A percentile compares a stretch with the other conserved stretches of the same genome.
Conservation (phyloP, 1,284 basidiomycete species). For the Austropuccinia psidii region DNA sequence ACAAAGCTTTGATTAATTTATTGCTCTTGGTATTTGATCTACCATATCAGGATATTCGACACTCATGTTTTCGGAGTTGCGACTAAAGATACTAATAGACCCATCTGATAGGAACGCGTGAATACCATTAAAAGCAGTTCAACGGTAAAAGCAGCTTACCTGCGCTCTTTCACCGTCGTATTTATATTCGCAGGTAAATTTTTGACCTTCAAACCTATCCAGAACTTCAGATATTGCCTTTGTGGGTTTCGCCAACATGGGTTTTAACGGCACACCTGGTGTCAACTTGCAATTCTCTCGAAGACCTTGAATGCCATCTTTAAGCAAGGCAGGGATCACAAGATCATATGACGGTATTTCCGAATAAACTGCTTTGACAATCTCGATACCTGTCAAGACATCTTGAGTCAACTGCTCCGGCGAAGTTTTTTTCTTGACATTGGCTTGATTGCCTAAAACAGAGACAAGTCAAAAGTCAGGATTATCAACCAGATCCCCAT, state of each 20-base stretch:
- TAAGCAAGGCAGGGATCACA: conserved; percentile 83
- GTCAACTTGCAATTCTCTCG: conserved; percentile 76
- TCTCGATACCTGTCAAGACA: conserved; percentile 69
- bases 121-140: too few species aligned
- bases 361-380: conserved; percentile 86
- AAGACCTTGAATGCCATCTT: conserved; percentile 66
- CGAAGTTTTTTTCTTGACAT: conserved; percentile 59
- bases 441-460: conserved; percentile 52
- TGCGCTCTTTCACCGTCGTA: conserved; percentile 98
- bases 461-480: not conserved
- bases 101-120: too few species aligned
- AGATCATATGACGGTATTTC: conserved; percentile 90
- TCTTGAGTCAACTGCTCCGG: conserved; percentile 64
- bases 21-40: conserved; percentile 78
- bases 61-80: conserved; percentile 99
- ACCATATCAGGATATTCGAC: conserved; percentile 97
- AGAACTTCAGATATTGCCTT: conserved; percentile 98
- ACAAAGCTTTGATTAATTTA: conserved; percentile 82
- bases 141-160: too few species aligned
- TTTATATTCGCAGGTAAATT: conserved; percentile 99
- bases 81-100: conserved; percentile 76
- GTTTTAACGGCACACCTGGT: conserved; percentile 86
- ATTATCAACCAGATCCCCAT: too few species aligned
- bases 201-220: conserved; percentile 89
- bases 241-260: conserved; percentile 99